These are phyloP conservation scores for Lasiodiplodia hormozganensis DNA, from an alignment of 2,329 filamentous ascomycete species.

Conservation along the genomic window DNA sequence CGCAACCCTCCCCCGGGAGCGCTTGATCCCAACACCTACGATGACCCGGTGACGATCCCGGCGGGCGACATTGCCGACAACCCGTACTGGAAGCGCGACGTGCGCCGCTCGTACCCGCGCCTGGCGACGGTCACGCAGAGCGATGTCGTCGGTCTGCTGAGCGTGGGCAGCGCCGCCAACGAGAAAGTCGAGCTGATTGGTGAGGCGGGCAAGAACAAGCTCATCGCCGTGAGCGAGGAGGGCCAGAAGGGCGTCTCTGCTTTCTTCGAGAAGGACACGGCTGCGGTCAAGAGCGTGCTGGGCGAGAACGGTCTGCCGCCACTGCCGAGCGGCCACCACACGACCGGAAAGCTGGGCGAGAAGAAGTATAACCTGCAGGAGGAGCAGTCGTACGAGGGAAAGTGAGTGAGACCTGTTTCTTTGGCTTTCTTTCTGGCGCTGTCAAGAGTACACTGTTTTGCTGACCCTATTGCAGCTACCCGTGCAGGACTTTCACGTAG, in stretches of 20 bases:
- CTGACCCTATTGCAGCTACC: conserved; percentile 47
- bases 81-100: conserved; percentile 95
- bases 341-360: conserved; percentile 61
- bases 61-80: conserved; percentile 89
- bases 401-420: conserved; percentile 41
- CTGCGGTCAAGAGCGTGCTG: conserved; percentile 64
- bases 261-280: conserved; percentile 72
- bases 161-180: conserved; percentile 78
- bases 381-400: conserved; percentile 70
- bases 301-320: conserved; percentile 84
- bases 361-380: conserved; percentile 73
- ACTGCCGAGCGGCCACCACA: conserved; percentile 74
- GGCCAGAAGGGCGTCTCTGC: conserved; percentile 74
- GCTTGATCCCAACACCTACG: conserved; percentile 73
- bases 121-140: conserved; percentile 81
- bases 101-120: conserved; percentile 80
- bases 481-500: conserved; percentile 52
- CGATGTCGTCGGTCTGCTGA: conserved; percentile 84
- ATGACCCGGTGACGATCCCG: conserved; percentile 84
- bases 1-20: conserved; percentile 83
- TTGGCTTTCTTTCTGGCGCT: neutral
- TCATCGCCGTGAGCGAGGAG: conserved; percentile 78
- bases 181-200: conserved; percentile 84
- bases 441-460: conserved; percentile 4
- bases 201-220: conserved; percentile 73